A percentile compares a stretch with the other conserved stretches of the same genome.
phyloP scores from a whole-genome alignment of 495 filamentous ascomycete genomes.

The Aspergillus ellipticus region DNA sequence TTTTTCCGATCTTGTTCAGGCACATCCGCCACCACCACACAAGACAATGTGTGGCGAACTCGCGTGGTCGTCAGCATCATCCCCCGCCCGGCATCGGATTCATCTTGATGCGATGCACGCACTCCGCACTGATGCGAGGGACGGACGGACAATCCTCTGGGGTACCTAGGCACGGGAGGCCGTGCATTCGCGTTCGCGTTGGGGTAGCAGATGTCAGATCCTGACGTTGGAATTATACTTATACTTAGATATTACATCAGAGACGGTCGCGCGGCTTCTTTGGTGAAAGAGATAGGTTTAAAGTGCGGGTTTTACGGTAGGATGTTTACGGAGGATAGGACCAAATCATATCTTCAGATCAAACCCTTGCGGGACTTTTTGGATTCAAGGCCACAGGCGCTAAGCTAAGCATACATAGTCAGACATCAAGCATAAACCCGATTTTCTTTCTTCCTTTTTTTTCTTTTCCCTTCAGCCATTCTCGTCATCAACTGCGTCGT shows the following conservation, averaged over 20 bases:
- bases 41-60: too few species aligned
- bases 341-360: not conserved
- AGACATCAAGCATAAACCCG: constrained; percentile 6
- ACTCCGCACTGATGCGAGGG: not conserved
- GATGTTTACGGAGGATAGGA: too few species aligned
- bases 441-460: constrained; percentile 4
- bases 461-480: constrained; percentile 2
- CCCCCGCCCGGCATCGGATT: too few species aligned
- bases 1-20: too few species aligned
- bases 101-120: too few species aligned
- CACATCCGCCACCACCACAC: not conserved
- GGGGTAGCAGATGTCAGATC: not conserved
- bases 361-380: not conserved
- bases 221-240: too few species aligned
- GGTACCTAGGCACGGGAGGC: not conserved
- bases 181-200: not conserved
- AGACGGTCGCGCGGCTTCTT: too few species aligned
- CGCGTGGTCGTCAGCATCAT: too few species aligned
- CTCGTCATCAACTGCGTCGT: not conserved
- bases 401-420: constrained; percentile 10
- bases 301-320: too few species aligned
- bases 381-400: constrained; percentile 8
- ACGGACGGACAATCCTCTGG: not conserved
- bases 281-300: too few species aligned
- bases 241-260: too few species aligned